Base-by-base conservation (phyloP, 1,284 basidiomycete species). In the Vanrija pseudolonga region DNA sequence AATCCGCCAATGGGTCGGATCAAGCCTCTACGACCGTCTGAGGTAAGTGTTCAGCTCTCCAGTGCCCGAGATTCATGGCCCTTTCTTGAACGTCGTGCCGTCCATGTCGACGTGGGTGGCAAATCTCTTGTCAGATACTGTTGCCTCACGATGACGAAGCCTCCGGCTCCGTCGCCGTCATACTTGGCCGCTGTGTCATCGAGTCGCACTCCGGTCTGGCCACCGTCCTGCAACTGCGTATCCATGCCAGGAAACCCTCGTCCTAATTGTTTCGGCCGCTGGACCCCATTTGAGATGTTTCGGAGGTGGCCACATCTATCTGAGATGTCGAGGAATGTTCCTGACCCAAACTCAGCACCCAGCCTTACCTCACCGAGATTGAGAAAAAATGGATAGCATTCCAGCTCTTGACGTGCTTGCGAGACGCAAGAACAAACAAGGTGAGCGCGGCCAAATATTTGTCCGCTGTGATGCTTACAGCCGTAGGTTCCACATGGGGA, bases 361-460 rank as follows among this genome's bases (percentile, higher is more conserved):
- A 96, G 24, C 96, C 96, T 1, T 98, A 98, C 77, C 80, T 98
- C 47, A 88, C 86, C 54, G 73, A 81, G 50, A 83, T 97, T 43
- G 96, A 99, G 80, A 98, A 98, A 82, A 91, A 92, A 69, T 99
- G 96, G 96, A 91, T 98, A 59, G 87, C 89, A 0, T 99, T 93
- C 71, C 95, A 98, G 74, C 80, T 98, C 2, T 79, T 98, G 49
- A 87, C 84, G 26, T 91, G 88, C 3, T 82, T 99, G 56, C 83
- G 87, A 28, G 90, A 92, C 61, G 85, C 90, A 0, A 84, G 90
- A 22, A 85, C 85, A 51, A 84, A 87, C 56, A 80, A 81, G 58
- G 81, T 80, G 47, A 53, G 77, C 55, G 18, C 26, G 26, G 17
- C 38, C 22, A 45, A 18, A 22, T 43, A n/a, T 28, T n/a, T 50